Base-by-base conservation (phyloP, 164 flowering plant genomes). In the Litsea cubeba region DNA sequence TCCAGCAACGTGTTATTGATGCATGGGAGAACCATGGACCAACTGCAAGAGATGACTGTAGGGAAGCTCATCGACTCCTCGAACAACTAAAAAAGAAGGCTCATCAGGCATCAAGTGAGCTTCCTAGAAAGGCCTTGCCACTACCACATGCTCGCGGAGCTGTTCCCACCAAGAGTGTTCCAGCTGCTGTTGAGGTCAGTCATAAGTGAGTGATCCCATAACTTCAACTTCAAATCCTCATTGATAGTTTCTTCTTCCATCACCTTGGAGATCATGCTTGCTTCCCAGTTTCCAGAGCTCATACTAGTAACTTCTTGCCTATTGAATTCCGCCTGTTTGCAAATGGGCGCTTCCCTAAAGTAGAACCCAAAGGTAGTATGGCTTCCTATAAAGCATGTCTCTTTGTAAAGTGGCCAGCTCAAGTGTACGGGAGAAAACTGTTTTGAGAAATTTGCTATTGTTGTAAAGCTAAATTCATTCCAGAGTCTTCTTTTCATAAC, bases 11-110 rank as follows among this genome's bases (percentile, higher is more conserved):
- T 58, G 89, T 76, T 70, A 75, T 88, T 46, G 87, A 86, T 74
- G 86, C 82, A 50, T 86, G 83, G 86, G 83, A 78, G 67, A 83
- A 83, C 75, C 87, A 84, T 68, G 91, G 91, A 58, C 81, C 86
- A 35, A 80, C 72, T 68, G 85, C 83, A 54, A 32, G 65, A 35
- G 88, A 86, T 65, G 87, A 84, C 40, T 72, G 79, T 2, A 79
- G 76, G 71, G 91, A 85, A 82, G 91, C 89, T 24, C 75, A 50
- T 28, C 76, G 81, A 50, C 70, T 85, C 73, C 85, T 88, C 15
- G 84, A 84, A 74, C 83, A 84, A 69, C 75, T 86, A 23, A 84
- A 85, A 71, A 71, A 72, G 65, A 84, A 86, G 71, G 88, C 83
- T 30, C 46, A 69, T n/a, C 79, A 76, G 25, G 62, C 69, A 68